These are phyloP conservation scores for Backusella mclennaniae DNA, from an alignment of 192 early-diverging fungal species.

Conservation along the genomic window DNA sequence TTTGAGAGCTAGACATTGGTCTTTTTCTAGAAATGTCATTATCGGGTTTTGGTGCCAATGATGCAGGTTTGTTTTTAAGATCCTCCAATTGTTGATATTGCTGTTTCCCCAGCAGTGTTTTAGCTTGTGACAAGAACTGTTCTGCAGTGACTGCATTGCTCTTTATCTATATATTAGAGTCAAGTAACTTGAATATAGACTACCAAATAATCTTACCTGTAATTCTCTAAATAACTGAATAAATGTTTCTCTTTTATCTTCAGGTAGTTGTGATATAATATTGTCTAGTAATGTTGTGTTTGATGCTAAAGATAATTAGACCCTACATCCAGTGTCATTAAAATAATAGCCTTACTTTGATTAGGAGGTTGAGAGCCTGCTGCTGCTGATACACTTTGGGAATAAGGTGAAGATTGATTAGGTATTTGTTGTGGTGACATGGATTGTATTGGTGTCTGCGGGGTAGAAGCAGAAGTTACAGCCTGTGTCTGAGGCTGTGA, in stretches of 20 bases:
- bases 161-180: conserved; percentile 13
- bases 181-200: background rate
- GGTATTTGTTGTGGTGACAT: background rate
- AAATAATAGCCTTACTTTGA: background rate
- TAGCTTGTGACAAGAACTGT: conserved; percentile 41
- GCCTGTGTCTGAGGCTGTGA: background rate
- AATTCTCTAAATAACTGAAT: conserved; percentile 24
- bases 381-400: background rate
- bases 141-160: conserved; percentile 40
- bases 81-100: conserved; percentile 46
- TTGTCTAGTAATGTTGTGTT: conserved; percentile 25
- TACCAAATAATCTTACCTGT: conserved; percentile 13
- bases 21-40: background rate
- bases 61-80: conserved; percentile 37
- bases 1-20: conserved; percentile 11
- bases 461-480: background rate
- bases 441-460: background rate
- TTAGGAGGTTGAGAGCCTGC: background rate
- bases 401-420: background rate
- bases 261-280: conserved; percentile 23
- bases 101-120: conserved; percentile 36
- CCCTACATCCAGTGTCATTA: too few species aligned
- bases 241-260: conserved; percentile 23
- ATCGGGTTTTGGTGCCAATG: background rate
- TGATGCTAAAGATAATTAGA: background rate